phyloP scores from a whole-genome alignment of 108 stramenopile genomes.

The Nitzschia sp. region DNA sequence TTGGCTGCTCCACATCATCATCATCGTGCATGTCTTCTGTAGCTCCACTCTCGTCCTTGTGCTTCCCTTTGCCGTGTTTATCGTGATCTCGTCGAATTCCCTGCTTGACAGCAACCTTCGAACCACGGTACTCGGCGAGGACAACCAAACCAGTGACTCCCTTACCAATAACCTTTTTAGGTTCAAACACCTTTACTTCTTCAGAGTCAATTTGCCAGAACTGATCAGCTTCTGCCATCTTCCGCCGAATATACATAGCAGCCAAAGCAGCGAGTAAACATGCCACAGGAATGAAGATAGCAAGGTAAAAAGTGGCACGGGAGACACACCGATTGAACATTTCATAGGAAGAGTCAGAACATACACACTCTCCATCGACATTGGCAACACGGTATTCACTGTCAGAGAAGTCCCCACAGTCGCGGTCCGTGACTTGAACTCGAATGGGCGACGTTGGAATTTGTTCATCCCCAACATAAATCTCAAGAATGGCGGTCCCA shows the following conservation, averaged over 20 bases:
- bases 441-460: conserved; percentile 39
- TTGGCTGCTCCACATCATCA: neutral
- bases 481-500: conserved; percentile 25
- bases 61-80: neutral
- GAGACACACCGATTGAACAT: neutral
- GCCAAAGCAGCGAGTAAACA: neutral
- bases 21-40: neutral
- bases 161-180: conserved; percentile 35
- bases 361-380: conserved; percentile 20
- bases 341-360: neutral
- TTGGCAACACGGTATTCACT: conserved; percentile 1
- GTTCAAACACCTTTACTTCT: conserved; percentile 40
- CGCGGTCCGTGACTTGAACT: conserved; percentile 10
- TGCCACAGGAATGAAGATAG: conserved; percentile 1
- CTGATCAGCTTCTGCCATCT: neutral
- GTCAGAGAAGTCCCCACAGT: conserved; percentile 10
- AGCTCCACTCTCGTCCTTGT: neutral
- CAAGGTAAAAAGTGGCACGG: neutral
- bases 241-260: neutral
- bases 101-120: conserved; percentile 49
- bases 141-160: conserved; percentile 43
- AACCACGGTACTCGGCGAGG: conserved; percentile 43
- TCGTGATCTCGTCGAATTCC: conserved; percentile 13
- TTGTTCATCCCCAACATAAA: conserved; percentile 25
- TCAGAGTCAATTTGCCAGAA: conserved; percentile 40